Conservation (phyloP, 257 asterid genomes). For the Fraxinus anomala region DNA sequence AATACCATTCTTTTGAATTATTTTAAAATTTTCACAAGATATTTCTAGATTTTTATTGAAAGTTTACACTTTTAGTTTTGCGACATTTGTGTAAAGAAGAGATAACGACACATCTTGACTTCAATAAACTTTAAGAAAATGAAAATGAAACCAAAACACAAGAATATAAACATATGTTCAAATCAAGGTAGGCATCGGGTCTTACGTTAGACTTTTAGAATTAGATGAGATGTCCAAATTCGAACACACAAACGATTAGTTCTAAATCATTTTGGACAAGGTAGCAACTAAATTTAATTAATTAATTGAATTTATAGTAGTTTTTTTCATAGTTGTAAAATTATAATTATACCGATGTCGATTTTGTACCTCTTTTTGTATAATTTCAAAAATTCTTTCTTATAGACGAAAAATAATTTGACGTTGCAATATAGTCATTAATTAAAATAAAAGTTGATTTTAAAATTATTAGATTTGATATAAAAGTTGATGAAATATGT, state of each 20-base stretch:
- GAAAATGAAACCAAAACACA: neutral
- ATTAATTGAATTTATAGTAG: too few relatives aligned
- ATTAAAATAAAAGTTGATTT: too few relatives aligned
- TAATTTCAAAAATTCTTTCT: too few relatives aligned
- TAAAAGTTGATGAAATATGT: too few relatives aligned
- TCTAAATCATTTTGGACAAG: neutral
- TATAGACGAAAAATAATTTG: too few relatives aligned
- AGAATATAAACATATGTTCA: neutral
- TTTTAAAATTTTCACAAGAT: neutral
- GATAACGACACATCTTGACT: neutral
- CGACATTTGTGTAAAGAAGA: neutral
- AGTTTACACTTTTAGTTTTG: neutral
- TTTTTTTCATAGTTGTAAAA: too few relatives aligned
- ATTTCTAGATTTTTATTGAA: neutral
- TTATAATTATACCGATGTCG: too few relatives aligned
- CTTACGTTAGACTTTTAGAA: neutral
- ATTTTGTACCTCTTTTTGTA: too few relatives aligned
- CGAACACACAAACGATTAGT: neutral
- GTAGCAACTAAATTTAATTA: neutral
- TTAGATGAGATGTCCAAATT: neutral
- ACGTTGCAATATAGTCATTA: too few relatives aligned
- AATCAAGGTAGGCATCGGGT: neutral
- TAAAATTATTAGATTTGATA: too few relatives aligned
- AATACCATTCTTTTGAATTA: neutral
- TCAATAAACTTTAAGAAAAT: too few relatives aligned